Base-by-base conservation (phyloP, 331 rosid species). In the Arachis monticola region DNA sequence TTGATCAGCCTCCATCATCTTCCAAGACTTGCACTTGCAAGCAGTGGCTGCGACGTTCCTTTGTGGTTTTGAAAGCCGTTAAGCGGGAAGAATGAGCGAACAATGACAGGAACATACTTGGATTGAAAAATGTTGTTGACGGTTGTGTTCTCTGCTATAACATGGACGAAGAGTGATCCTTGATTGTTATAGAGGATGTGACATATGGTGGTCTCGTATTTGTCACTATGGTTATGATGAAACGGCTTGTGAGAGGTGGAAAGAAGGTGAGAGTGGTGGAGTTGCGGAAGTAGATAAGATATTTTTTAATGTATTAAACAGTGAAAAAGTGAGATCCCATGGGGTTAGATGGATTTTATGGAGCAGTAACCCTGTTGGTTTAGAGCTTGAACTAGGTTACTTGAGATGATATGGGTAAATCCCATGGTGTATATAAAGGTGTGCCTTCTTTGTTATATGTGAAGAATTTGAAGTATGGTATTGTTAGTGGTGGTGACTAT, bases 241-340 rank as follows among this genome's bases (percentile, higher is more conserved):
- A 67, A 46, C 81, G 83, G 11, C 88, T 85, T 0, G 88, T 30
- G 2, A 84, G 69, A 8, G 77, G 85, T 10, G 76, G 75, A 27
- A 81, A 84, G 48, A 80, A 68, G 46, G 75, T 8, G 0, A 80
- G 73, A 7, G 87, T 73, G 27, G 58, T 56, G 32, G 87, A 80
- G 10, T 68, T 55, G 46, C 47, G 79, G 42, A 81, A 78, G 38
- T 80, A 78, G 38, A 84, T 77, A 66, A 84, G 82, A 2, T 85
- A 85, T 41, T 67, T 75, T 72, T 79, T 69, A 46, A 64, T 58
- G 31, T 10, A 4, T 13, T 40, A 45, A 6, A 65, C 0, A 0
- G 55, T 22, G 31, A 79, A 5, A 38, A n/a, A 1, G 48, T 53
- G n/a, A 78, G 77, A 70, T 78, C 82, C 77, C 72, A 78, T 40